Conservation (phyloP, 257 asterid genomes). For the Penstemon eatonii region DNA sequence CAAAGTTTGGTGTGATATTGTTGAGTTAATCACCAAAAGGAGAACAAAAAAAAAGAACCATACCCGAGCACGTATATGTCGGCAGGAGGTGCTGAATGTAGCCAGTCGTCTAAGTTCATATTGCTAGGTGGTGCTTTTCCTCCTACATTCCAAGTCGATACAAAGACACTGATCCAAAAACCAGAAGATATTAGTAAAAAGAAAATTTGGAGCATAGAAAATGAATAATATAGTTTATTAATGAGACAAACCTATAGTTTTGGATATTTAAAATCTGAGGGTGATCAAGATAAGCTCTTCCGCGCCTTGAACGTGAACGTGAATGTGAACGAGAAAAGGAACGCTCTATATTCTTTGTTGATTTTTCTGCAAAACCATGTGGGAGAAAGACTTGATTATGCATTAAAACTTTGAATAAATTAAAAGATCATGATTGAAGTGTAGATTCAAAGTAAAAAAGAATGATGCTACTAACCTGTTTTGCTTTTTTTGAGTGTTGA, state of each 20-base stretch:
- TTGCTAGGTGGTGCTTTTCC: slow-evolving; percentile 83
- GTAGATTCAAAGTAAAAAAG: background rate
- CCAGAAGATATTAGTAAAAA: background rate
- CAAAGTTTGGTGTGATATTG: background rate
- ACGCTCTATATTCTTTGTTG: slow-evolving; percentile 58
- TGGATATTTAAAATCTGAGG: slow-evolving; percentile 93
- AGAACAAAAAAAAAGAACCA: background rate
- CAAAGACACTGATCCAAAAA: slow-evolving; percentile 57
- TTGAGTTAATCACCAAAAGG: background rate
- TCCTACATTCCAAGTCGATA: slow-evolving; percentile 96
- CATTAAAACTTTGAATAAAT: background rate
- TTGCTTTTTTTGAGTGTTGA: slow-evolving; percentile 71
- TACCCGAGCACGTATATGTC: slow-evolving; percentile 99
- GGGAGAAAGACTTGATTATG: background rate
- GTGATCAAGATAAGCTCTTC: slow-evolving; percentile 83
- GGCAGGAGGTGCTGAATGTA: slow-evolving; percentile 95
- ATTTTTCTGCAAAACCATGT: slow-evolving; percentile 59
- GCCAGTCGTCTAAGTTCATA: slow-evolving; percentile 91
- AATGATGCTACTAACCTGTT: slow-evolving; percentile 54
- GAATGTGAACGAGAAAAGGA: slow-evolving; percentile 51
- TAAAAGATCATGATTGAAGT: background rate
- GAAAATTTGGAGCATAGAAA: slow-evolving; percentile 11
- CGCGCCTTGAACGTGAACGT: slow-evolving; percentile 67
- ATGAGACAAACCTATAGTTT: slow-evolving; percentile 45
- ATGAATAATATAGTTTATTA: background rate